Evolutionary conservation across 164 flowering plant species (phyloP).

Genomic region (Euptelea pleiosperma): DNA sequence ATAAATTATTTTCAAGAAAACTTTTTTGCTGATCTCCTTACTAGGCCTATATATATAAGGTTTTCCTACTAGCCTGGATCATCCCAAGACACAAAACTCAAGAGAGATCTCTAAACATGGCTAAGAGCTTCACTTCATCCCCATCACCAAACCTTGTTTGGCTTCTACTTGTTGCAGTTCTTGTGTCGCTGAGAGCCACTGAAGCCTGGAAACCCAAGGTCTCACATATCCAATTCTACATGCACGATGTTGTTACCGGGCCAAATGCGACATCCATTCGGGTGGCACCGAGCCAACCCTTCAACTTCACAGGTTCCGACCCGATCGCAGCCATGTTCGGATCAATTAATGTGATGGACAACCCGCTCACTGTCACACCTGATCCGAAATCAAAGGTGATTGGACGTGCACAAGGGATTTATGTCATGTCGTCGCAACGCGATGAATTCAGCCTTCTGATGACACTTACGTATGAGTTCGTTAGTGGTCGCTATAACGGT

Average conservation of each 20-base stretch:
- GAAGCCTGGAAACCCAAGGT: slow-evolving; percentile 19
- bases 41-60: neutral
- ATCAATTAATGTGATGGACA: slow-evolving; percentile 24
- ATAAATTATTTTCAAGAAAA: neutral
- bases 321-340: slow-evolving; percentile 26
- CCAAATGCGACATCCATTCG: slow-evolving; percentile 27
- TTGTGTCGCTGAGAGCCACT: slow-evolving; percentile 3
- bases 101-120: neutral
- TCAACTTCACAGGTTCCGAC: slow-evolving; percentile 14
- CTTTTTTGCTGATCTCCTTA: neutral
- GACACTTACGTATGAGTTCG: slow-evolving; percentile 20
- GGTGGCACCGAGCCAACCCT: slow-evolving; percentile 18
- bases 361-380: slow-evolving; percentile 28
- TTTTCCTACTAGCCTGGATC: neutral
- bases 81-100: neutral
- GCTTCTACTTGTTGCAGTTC: slow-evolving; percentile 12
- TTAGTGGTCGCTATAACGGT: slow-evolving; percentile 30
- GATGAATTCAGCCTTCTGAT: slow-evolving; percentile 29
- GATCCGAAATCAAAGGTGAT: slow-evolving; percentile 22
- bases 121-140: neutral
- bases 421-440: slow-evolving; percentile 25
- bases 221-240: slow-evolving; percentile 30
- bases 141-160: neutral
- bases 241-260: slow-evolving; percentile 30
- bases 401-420: slow-evolving; percentile 39